Evolutionary conservation across 441 rosid genomes (phyloP), one percentile per base, ranked within the genome.

Genomic region (Breynia disticha): DNA sequence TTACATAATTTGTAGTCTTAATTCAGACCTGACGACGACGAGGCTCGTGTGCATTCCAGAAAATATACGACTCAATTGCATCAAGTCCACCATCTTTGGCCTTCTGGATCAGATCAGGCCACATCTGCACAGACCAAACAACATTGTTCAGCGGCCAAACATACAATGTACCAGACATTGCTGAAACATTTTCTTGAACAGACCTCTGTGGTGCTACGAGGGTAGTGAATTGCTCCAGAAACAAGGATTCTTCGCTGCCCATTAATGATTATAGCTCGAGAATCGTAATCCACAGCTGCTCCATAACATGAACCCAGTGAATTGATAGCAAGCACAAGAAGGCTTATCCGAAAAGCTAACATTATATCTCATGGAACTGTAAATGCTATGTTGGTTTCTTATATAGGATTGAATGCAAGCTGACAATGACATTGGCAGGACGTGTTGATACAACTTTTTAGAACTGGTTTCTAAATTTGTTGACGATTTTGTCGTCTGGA

Each of bases 31-130:
- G 77, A 35, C 85, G 84, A 20, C 73, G 73, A 55, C 68, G 53
- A 14, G 85, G 90, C 66, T 87, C 96, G 54, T 87, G 96, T 14
- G 78, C 55, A 63, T 84, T 82, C 96, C 94, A 87, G 54, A 87
- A 87, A 0, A 84, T 75, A 16, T 80, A 84, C 17, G 90, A 84
- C 52, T 87, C 90, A 63, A 87, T 69, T 53, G 80, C 90, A 67
- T 80, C 81, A 54, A 87, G 41, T 11, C 88, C 94, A 56, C 93
- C 95, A 15, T 70, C 76, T 59, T 80, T 87, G 1, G 90, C 84
- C 70, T 84, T 82, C 66, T 65, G 69, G 14, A 87, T 69, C 28
- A 85, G 61, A 59, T 76, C 85, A 50, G 74, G 74, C 94, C 94
- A 87, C 94, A 82, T 83, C 90, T 87, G 55, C 20, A 20, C 7